These are phyloP conservation scores for Nadsonia commutata DNA, from an alignment of 1,139 yeast genomes.

Conservation along the genomic window DNA sequence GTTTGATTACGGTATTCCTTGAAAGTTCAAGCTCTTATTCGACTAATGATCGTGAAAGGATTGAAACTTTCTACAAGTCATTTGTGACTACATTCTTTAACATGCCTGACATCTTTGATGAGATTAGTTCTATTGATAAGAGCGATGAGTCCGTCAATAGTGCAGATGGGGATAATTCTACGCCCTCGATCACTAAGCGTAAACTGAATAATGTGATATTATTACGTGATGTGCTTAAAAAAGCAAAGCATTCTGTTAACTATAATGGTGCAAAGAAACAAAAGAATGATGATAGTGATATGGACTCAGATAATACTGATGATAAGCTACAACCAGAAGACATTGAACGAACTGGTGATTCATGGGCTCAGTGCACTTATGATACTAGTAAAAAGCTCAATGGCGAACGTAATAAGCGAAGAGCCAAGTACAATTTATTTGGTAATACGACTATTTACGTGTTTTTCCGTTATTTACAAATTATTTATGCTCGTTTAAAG, in stretches of 20 bases:
- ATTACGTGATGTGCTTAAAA: constrained; percentile 58
- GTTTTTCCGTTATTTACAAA: constrained; percentile 75
- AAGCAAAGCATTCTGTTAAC: constrained; percentile 29
- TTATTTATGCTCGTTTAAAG: constrained; percentile 61
- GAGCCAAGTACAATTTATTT: constrained; percentile 56
- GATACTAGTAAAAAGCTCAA: constrained; percentile 4
- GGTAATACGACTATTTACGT: constrained; percentile 87
- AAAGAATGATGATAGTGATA: background rate
- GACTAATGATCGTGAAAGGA: constrained; percentile 62
- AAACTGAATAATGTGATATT: constrained; percentile 38
- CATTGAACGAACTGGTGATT: constrained; percentile 47
- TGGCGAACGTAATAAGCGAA: constrained; percentile 7
- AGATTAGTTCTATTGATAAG: constrained; percentile 3
- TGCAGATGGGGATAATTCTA: constrained; percentile 10
- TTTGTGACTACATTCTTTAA: constrained; percentile 57
- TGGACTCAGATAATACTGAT: constrained; percentile 3
- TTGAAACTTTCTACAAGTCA: constrained; percentile 55
- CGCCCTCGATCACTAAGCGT: constrained; percentile 14
- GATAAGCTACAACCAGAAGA: constrained; percentile 24
- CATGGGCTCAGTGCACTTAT: constrained; percentile 35
- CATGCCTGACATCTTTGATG: background rate
- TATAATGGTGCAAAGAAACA: constrained; percentile 15
- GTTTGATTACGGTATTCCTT: constrained; percentile 56
- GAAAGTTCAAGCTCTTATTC: constrained; percentile 63
- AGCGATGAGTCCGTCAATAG: constrained; percentile 8